Base-by-base conservation (phyloP, 306 rosid genomes). In the Citrullus colocynthis region DNA sequence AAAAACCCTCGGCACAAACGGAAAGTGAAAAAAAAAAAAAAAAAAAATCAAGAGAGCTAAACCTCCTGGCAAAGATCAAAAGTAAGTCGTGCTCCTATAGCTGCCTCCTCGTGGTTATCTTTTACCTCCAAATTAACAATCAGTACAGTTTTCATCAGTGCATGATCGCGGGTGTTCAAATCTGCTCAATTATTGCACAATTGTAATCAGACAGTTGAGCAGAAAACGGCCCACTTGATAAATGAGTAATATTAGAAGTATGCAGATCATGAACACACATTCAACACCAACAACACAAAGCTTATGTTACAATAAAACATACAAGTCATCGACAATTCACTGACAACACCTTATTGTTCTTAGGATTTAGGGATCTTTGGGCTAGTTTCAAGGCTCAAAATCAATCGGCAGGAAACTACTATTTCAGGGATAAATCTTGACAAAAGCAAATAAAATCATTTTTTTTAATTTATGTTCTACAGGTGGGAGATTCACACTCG, bases 41-140 rank as follows among this genome's bases (percentile, higher is more conserved):
- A 1, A 45, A 45, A 11, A 45, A 12, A 12, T 42, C 72, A 57
- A 24, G 67, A 78, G 61, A 78, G 74, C 74, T 83, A 77, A 39
- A 95, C 99, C 95, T 91, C 89, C 58, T 84, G 92, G 81, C 99
- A 95, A 45, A 92, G 87, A 81, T 95, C 93, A 42, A 85, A 82
- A 75, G 97, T 86, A 71, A 87, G 96, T 72, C 96, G 86, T 36
- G 89, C 99, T 84, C 97, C 98, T 20, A 82, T 73, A 2, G 97
- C 96, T 52, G 98, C 98, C 88, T 95, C 97, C 75, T 92, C 98
- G 0, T 95, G 98, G 87, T 95, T 92, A 88, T 95, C 98, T 83
- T 95, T 95, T 48, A 95, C 98, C 91, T 95, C 98, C 91, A 95
- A 89, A 83, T 95, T 95, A 72, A 95, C 65, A 73, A 95, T 63